Base-by-base conservation (phyloP, 1,284 basidiomycete species). In the Ceratorhiza oryzae-sativae region DNA sequence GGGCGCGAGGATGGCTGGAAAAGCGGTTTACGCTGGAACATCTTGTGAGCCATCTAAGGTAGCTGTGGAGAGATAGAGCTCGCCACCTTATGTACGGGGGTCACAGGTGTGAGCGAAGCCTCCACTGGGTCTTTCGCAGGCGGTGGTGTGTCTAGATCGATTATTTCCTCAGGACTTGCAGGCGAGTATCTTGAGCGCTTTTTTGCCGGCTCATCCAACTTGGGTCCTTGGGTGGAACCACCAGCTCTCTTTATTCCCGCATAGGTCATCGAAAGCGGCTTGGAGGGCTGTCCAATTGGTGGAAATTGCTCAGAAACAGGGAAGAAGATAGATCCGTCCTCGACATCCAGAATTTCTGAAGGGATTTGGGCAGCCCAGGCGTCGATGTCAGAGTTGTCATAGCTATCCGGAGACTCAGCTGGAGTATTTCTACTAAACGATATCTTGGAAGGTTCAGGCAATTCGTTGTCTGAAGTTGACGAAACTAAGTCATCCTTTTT, bases 331-430 rank as follows among this genome's bases (percentile, higher is more conserved):
- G 67, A 59, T 15, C 45, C 55, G 18, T 58, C 55, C 9, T 70
- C 67, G 30, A 59, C 23, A 30, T 70, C 67, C 20, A 70, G 34
- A 32, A 59, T 25, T 27, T 70, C 67, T 12, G 67, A 70, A 23
- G 67, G 67, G n/a, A 70, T 46, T 32, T 59, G 58, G 41, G 67
- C 67, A 13, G 55, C 67, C 67, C 67, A 70, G 8, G 32, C n/a
- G 23, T 70, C 67, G 55, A 70, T 70, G 12, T 70, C 67, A n/a
- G 67, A 70, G 34, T 70, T 53, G 30, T 59, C 67, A 23, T 70
- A 70, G 25, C 55, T 70, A 45, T 56, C 46, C 20, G 55, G 30
- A 30, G 67, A 70, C 5, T 45, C 27, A 12, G 41, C 39, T 32
- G 55, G 48, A 8, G 12, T 23, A 10, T 32, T 13, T 30, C 32